These are phyloP conservation scores for Jamesozyma jinghongensis DNA, from an alignment of 805 yeast species.

Conservation along the genomic window DNA sequence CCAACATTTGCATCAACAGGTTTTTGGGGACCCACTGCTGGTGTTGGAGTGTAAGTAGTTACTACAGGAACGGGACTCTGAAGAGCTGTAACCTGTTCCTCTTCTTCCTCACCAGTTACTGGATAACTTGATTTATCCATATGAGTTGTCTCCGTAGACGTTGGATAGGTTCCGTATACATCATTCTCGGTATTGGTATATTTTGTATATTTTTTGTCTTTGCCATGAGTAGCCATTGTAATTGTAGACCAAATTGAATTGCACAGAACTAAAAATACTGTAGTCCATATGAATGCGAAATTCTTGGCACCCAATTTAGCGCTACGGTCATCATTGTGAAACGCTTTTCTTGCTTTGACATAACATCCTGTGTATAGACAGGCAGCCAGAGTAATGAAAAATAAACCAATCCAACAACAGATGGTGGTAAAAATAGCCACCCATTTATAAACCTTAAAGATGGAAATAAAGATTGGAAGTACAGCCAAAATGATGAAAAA, in stretches of 20 bases:
- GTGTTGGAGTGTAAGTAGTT: not conserved
- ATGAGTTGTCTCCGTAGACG: conserved; percentile 1
- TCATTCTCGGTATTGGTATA: not conserved
- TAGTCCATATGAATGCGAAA: conserved; percentile 56
- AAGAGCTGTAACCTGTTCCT: no score
- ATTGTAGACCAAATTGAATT: conserved; percentile 19
- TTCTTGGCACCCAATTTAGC: conserved; percentile 40
- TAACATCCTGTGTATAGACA: conserved; percentile 46
- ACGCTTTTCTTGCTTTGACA: conserved; percentile 43
- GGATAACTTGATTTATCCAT: not conserved
- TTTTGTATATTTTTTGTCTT: conserved; percentile 5
- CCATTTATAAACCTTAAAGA: conserved; percentile 15
- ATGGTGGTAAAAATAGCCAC: conserved; percentile 16
- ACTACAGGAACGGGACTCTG: not conserved
- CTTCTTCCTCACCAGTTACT: no score
- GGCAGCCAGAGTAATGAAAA: conserved; percentile 40
- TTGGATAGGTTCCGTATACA: conserved; percentile 1
- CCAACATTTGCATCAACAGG: not conserved
- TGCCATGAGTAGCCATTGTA: conserved; percentile 7
- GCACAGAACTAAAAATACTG: conserved; percentile 15
- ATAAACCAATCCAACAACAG: conserved; percentile 31
- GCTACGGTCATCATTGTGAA: conserved; percentile 34
- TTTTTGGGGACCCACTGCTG: not conserved
- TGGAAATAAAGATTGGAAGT: conserved; percentile 27
- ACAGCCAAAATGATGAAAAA: conserved; percentile 44